Percentiles rank a stretch among this genome's conserved stretches.
These are phyloP conservation scores for Kuraishia cidri DNA, from an alignment of 805 yeast species.

Conservation along the genomic window DNA sequence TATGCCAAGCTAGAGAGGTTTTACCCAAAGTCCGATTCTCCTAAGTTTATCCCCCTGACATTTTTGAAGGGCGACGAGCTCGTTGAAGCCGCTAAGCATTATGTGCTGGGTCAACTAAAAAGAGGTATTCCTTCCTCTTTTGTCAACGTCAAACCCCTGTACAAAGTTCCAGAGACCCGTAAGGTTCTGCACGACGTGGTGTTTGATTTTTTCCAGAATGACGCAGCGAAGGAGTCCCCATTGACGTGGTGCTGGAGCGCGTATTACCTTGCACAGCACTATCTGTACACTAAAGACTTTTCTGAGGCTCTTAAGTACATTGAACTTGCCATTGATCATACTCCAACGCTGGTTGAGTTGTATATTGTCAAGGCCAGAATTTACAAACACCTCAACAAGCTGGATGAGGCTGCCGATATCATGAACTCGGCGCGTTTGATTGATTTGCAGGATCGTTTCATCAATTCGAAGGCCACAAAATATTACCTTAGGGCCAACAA, in stretches of 20 bases:
- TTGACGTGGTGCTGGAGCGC: constrained; percentile 56
- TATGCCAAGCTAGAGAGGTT: constrained; percentile 58
- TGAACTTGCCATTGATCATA: constrained; percentile 55
- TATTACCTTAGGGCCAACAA: constrained; percentile 72
- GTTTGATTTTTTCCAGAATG: constrained; percentile 28
- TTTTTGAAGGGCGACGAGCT: constrained; percentile 49
- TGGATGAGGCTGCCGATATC: constrained; percentile 49
- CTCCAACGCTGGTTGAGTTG: constrained; percentile 82
- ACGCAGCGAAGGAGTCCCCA: constrained; percentile 22
- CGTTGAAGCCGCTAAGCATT: constrained; percentile 34
- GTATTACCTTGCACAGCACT: constrained; percentile 76
- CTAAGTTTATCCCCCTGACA: constrained; percentile 67
- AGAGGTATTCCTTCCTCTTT: constrained; percentile 90
- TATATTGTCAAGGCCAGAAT: constrained; percentile 76
- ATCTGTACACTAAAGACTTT: constrained; percentile 44
- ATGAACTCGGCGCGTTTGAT: constrained; percentile 65
- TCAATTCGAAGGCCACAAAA: constrained; percentile 82
- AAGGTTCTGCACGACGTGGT: constrained; percentile 44
- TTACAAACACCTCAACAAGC: constrained; percentile 60
- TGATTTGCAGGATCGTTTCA: constrained; percentile 86
- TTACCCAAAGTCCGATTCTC: constrained; percentile 82
- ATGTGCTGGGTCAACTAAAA: constrained; percentile 52
- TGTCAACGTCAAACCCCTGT: constrained; percentile 76
- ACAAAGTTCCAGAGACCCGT: constrained; percentile 33
- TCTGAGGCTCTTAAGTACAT: constrained; percentile 45